Evolutionary conservation across 1,284 basidiomycete genomes (phyloP).

Genomic region (Omphalotus olearius): DNA sequence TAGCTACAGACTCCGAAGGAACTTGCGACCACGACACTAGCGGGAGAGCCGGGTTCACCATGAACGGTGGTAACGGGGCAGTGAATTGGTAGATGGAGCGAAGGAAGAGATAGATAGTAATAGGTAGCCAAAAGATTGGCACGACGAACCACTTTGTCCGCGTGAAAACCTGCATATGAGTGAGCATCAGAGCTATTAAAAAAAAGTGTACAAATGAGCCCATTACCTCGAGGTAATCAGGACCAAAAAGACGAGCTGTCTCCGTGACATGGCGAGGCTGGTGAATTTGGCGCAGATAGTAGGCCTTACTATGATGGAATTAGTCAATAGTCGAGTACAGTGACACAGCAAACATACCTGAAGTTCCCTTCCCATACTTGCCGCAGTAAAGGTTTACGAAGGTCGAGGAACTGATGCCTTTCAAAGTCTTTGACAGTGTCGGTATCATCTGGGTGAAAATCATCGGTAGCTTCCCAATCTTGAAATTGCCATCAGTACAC

Average conservation of each 20-base stretch:
- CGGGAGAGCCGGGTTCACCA: constrained; percentile 50
- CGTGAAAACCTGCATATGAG: constrained; percentile 61
- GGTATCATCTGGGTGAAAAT: constrained; percentile 88
- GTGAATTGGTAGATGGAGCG: constrained; percentile 85
- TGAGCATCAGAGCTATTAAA: background rate
- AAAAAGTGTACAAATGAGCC: background rate
- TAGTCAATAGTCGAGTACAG: background rate
- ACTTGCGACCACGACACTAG: constrained; percentile 41
- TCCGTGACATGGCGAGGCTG: constrained; percentile 89
- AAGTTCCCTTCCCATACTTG: constrained; percentile 87
- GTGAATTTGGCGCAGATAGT: constrained; percentile 96
- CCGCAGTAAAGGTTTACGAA: constrained; percentile 79
- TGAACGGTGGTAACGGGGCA: constrained; percentile 54
- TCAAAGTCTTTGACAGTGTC: constrained; percentile 76
- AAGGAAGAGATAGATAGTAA: constrained; percentile 76
- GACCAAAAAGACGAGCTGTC: constrained; percentile 86
- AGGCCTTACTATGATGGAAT: constrained; percentile 67
- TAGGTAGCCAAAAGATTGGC: constrained; percentile 90
- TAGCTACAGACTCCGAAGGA: constrained; percentile 41
- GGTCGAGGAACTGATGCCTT: constrained; percentile 91
- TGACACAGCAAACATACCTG: constrained; percentile 38
- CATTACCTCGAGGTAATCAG: constrained; percentile 74
- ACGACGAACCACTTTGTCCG: constrained; percentile 94
- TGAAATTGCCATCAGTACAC: constrained; percentile 8
- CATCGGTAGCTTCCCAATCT: constrained; percentile 86